Evolutionary conservation across 2,329 filamentous ascomycete species (phyloP).

Genomic region (Alternaria alternata): DNA sequence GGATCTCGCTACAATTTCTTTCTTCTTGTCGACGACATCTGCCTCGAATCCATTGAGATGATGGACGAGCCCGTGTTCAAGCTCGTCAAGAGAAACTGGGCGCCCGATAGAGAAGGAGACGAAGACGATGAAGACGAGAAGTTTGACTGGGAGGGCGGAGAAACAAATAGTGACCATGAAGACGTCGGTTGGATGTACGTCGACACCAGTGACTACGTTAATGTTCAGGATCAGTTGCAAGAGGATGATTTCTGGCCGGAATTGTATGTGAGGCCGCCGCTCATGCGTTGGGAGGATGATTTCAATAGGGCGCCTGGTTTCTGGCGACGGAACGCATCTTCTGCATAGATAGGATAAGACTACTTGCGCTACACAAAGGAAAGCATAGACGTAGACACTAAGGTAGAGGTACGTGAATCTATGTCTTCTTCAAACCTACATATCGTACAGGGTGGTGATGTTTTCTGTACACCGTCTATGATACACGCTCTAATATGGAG

Average conservation of each 20-base stretch:
- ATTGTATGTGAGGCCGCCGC: neutral
- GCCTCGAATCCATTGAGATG: neutral
- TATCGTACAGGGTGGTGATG: conserved; percentile 11
- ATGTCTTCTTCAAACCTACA: conserved; percentile 6
- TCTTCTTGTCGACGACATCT: conserved; percentile 6
- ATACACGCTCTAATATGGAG: neutral
- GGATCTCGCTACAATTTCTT: conserved; percentile 4
- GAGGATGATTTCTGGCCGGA: neutral
- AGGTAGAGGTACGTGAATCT: neutral
- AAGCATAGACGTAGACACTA: neutral
- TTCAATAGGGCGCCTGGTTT: conserved; percentile 3
- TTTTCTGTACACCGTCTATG: conserved; percentile 5
- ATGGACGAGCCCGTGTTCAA: neutral
- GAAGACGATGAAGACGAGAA: conserved; percentile 4
- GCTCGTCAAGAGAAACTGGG: conserved; percentile 1
- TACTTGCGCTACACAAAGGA: neutral
- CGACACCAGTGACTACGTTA: neutral
- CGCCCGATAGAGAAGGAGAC: conserved; percentile 1
- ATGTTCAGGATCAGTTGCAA: neutral
- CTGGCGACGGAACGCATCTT: neutral
- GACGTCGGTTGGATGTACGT: conserved; percentile 4
- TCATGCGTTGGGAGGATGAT: neutral
- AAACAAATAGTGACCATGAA: neutral
- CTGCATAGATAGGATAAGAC: conserved; percentile 1
- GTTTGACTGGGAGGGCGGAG: conserved; percentile 1